Evolutionary conservation across 495 filamentous ascomycete species (phyloP), one percentile per base, ranked within the genome.

Genomic region (Massariosphaeria phaeospora): DNA sequence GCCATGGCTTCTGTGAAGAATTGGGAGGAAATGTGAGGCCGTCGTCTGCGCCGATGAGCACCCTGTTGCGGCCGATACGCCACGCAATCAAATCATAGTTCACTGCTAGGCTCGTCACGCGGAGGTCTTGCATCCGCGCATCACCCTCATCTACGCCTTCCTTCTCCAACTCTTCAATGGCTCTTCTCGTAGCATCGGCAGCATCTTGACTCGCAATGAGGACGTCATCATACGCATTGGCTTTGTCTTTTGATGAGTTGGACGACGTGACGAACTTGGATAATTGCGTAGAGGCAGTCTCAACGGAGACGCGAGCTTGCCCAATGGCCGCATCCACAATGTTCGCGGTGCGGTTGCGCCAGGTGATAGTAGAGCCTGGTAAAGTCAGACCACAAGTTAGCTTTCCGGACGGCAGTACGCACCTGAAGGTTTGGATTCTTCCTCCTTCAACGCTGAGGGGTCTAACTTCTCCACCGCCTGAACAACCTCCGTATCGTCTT

Each of bases 321-420:
- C 84, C 89, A 48, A 96, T 96, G n/a, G 89, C 83, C 18, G 91
- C 91, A 67, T 97, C 91, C 51, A 94, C 89, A 34, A 99, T 81
- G 55, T 84, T 79, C 6, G 96, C 90, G 39, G 83, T 86, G n/a
- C 88, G 80, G 5, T 81, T 85, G 42, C 94, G 84, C 94, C 94
- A 99, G 5, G 82, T 84, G 33, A 99, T 82, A 10, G 80, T 86
- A 61, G 84, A 83, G 0, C 49, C 56, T 59, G 21, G n/a, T 8
- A 11, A 23, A 25, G 18, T 48, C 36, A 52, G 48, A n/a, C n/a
- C n/a, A n/a, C 20, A 25, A 44, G 13, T 18, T 2, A 23, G 24
- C 6, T 25, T 11, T 12, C 9, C 24, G 1, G 24, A 29, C 0
- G 21, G 3, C n/a, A 7, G 54, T 74, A 74, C 68, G 75, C 73